A percentile compares a stretch with the other conserved stretches of the same genome.
phyloP scores from a whole-genome alignment of 2,329 filamentous ascomycete genomes.

The Mycogone perniciosa region DNA sequence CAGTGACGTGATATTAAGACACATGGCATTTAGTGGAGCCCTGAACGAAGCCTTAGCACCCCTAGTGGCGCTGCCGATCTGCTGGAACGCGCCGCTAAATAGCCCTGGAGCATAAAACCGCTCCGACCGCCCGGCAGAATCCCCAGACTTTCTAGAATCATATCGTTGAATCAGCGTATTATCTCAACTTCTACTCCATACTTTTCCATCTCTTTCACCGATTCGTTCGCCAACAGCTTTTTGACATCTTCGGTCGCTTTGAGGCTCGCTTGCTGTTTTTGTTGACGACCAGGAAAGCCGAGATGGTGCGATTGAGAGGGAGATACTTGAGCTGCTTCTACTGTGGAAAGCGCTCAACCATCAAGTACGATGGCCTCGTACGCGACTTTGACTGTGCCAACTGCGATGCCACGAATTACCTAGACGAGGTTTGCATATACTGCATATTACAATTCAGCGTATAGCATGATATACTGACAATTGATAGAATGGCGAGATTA shows the following conservation, averaged over 20 bases:
- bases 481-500: conserved; percentile 73
- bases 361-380: conserved; percentile 50
- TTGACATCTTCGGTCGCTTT: not conserved
- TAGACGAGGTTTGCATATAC: conserved; percentile 64
- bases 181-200: not conserved
- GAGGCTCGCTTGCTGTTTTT: not conserved
- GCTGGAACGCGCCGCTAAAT: conserved; percentile 3
- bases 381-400: conserved; percentile 65
- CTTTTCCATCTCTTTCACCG: conserved; percentile 5
- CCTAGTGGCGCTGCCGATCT: conserved; percentile 9
- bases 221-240: not conserved
- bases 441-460: not conserved
- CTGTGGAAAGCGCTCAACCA: conserved; percentile 63
- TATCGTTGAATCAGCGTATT: not conserved
- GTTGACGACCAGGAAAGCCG: not conserved
- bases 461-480: conserved; percentile 7
- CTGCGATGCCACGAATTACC: conserved; percentile 83
- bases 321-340: conserved; percentile 69
- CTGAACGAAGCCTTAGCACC: not conserved
- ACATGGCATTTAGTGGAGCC: conserved; percentile 2
- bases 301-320: conserved; percentile 40
- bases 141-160: conserved; percentile 17
- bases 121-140: conserved; percentile 32
- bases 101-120: not conserved
- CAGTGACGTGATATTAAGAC: conserved; percentile 15